These are phyloP conservation scores for Extremus antarcticus DNA, from an alignment of 495 filamentous ascomycete species.

Conservation along the genomic window DNA sequence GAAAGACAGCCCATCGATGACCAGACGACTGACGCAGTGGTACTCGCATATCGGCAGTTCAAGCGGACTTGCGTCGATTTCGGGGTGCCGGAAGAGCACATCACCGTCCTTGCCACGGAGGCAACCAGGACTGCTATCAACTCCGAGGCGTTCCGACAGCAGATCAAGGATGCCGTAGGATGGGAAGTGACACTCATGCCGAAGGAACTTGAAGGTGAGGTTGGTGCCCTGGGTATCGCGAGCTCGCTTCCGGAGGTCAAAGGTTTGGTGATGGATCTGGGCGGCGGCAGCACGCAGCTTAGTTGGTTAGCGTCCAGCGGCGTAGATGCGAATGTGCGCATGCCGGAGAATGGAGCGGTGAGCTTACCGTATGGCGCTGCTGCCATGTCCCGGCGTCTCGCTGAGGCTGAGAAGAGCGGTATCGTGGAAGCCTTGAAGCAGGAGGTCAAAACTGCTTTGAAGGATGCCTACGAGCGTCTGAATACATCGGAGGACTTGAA, in stretches of 20 bases:
- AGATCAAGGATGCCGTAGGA: conserved; percentile 50
- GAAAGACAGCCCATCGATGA: conserved; percentile 48
- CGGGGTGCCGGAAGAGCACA: conserved; percentile 48
- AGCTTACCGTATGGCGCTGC: conserved; percentile 82
- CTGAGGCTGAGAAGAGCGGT: conserved; percentile 27
- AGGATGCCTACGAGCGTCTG: conserved; percentile 46
- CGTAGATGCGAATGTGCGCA: conserved; percentile 35
- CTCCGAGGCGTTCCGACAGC: conserved; percentile 50
- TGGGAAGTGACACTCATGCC: conserved; percentile 60
- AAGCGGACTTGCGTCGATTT: conserved; percentile 60
- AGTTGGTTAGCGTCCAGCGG: conserved; percentile 60
- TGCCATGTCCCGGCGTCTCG: conserved; percentile 54
- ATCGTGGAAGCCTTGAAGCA: conserved; percentile 35
- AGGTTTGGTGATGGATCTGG: conserved; percentile 78
- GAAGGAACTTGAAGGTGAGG: conserved; percentile 69
- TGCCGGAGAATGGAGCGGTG: conserved; percentile 37
- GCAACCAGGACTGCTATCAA: conserved; percentile 77
- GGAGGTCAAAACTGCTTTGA: conserved; percentile 50
- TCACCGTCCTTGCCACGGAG: conserved; percentile 76
- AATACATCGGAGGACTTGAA: conserved; percentile 45
- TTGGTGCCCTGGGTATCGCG: conserved; percentile 76
- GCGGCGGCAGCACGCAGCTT: conserved; percentile 84
- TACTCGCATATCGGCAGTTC: conserved; percentile 58
- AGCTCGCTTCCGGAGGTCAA: conserved; percentile 56
- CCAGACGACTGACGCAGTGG: conserved; percentile 50